Evolutionary conservation across 2,329 filamentous ascomycete species (phyloP), one percentile per base, ranked within the genome.

Genomic region (Venturia pyrina): DNA sequence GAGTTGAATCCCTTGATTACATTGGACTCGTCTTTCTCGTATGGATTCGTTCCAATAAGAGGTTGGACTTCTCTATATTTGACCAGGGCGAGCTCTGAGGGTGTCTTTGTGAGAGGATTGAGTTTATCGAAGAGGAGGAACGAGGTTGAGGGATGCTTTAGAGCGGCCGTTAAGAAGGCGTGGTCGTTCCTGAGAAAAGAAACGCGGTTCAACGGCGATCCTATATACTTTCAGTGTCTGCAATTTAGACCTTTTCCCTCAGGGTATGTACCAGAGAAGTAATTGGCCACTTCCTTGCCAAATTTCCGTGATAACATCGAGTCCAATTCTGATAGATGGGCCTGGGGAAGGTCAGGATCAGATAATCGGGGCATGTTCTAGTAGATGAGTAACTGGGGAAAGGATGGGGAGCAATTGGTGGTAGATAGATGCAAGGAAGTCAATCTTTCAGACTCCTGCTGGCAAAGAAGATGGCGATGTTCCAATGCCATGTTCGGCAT

Each of bases 71-170:
- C 89, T 0, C 84, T 80, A 72, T 86, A 88, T 13, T 82, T 82
- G 57, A 88, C 87, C 72, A 87, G 90, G 59, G 87, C 87, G 50
- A 97, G 82, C 41, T 85, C 80, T 10, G 83, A 76, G 7, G 82
- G 78, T 44, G 86, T 82, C 67, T 81, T 81, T 34, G 87, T 82
- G 24, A 96, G 83, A 1, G 93, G 93, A 34, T 88, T 85, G 65
- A 96, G 84, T 71, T 90, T 81, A 74, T 92, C 88, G 75, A 96
- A 85, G 60, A 93, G 84, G 61, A 99, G 76, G 78, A 97, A 96
- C 40, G 80, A 80, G 13, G 90, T 83, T 13, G 81, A 80, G 0
- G 87, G 84, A 74, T 89, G 86, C 21, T 80, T 79, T 68, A 91
- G 85, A 5, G 90, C 90, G 34, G 81, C 78, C 41, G 82, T 82